Conservation (phyloP, 805 yeast species). For the Nakazawaea wickerhamii region DNA sequence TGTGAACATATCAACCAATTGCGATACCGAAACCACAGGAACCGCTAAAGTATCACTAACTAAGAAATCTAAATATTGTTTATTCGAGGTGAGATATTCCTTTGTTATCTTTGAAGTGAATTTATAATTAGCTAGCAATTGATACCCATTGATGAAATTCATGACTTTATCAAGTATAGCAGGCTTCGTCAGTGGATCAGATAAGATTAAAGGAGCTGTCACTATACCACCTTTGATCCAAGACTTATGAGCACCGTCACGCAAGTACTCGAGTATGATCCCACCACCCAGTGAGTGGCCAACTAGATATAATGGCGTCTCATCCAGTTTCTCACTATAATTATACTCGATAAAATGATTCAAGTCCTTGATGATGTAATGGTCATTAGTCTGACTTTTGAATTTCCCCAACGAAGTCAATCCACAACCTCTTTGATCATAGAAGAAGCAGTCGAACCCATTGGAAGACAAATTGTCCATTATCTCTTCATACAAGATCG, state of each 20-base stretch:
- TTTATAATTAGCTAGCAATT: slow-evolving; percentile 41
- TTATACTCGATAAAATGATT: slow-evolving; percentile 48
- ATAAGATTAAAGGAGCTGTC: slow-evolving; percentile 53
- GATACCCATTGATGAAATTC: slow-evolving; percentile 29
- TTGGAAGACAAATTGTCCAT: slow-evolving; percentile 44
- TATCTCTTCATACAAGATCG: slow-evolving; percentile 42
- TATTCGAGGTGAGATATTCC: slow-evolving; percentile 48
- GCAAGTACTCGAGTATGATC: slow-evolving; percentile 55
- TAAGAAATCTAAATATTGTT: slow-evolving; percentile 41
- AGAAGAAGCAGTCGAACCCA: slow-evolving; percentile 64
- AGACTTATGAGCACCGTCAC: slow-evolving; percentile 44
- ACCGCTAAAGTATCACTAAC: slow-evolving; percentile 34
- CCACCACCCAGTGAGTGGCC: slow-evolving; percentile 88
- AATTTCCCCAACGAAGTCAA: slow-evolving; percentile 48
- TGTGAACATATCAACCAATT: slow-evolving; percentile 52
- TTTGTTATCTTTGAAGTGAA: slow-evolving; percentile 49
- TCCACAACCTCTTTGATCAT: slow-evolving; percentile 76
- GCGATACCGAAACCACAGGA: slow-evolving; percentile 49
- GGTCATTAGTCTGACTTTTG: slow-evolving; percentile 53
- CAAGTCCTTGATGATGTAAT: slow-evolving; percentile 50
- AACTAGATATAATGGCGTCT: slow-evolving; percentile 37
- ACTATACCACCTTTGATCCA: slow-evolving; percentile 43
- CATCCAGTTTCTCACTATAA: slow-evolving; percentile 31
- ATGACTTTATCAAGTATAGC: slow-evolving; percentile 35
- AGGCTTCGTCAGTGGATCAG: slow-evolving; percentile 60